These are phyloP conservation scores for Malassezia slooffiae DNA, from an alignment of 1,284 basidiomycete genomes.

Conservation along the genomic window DNA sequence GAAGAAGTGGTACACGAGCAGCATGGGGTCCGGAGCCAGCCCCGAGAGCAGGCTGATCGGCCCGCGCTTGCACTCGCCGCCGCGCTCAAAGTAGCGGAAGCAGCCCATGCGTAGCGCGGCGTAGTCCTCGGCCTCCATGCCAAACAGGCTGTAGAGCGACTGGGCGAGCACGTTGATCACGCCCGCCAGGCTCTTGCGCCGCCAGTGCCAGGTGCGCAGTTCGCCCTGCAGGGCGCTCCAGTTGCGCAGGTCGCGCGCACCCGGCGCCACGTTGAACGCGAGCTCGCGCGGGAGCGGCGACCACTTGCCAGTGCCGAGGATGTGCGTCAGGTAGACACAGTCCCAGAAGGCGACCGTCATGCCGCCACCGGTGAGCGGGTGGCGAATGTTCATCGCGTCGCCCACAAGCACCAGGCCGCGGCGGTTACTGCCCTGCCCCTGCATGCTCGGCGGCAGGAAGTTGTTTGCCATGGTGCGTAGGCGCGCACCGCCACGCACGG, in stretches of 20 bases:
- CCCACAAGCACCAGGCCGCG: constrained; percentile 77
- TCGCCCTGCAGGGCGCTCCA: constrained; percentile 28
- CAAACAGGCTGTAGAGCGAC: constrained; percentile 43
- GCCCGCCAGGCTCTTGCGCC: constrained; percentile 32
- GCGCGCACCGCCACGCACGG: constrained; percentile 30
- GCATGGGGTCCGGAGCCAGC: constrained; percentile 61
- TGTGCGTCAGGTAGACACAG: constrained; percentile 34
- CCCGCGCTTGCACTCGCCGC: constrained; percentile 75
- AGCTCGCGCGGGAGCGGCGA: constrained; percentile 16
- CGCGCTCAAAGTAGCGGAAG: constrained; percentile 93
- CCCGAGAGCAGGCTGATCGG: constrained; percentile 56
- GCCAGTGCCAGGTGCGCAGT: constrained; percentile 42
- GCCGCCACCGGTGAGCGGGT: constrained; percentile 78
- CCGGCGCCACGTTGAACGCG: not conserved
- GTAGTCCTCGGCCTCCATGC: constrained; percentile 56
- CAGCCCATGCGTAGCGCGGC: constrained; percentile 80
- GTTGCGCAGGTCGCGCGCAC: constrained; percentile 20
- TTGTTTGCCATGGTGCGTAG: constrained; percentile 84
- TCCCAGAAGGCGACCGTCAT: constrained; percentile 47
- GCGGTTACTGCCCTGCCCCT: constrained; percentile 54
- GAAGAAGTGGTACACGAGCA: constrained; percentile 88
- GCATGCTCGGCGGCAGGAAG: constrained; percentile 74
- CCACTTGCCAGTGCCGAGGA: constrained; percentile 34
- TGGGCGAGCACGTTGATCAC: constrained; percentile 46
- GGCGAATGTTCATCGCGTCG: constrained; percentile 98